Evolutionary conservation across 306 rosid genomes (phyloP), one percentile per base, ranked within the genome.

Genomic region (Quercus robur): DNA sequence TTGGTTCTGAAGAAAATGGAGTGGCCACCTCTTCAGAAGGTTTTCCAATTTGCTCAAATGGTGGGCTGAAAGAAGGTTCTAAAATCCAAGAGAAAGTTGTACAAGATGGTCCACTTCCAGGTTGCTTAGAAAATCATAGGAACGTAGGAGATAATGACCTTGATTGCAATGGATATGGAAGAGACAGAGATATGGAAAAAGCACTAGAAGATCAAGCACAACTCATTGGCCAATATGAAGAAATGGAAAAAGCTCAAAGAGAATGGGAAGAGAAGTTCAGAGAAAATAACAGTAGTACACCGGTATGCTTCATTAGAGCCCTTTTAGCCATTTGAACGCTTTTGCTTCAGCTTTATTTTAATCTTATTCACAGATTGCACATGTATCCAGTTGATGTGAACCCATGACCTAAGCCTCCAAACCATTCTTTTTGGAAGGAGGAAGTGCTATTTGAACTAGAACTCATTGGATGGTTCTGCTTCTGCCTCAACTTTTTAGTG

Each of bases 201-300:
- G 94, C 98, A 72, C 88, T 95, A 74, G 84, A 93, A 82, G 88
- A 84, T 75, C 98, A 85, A 71, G 94, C 91, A 31, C 90, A 87
- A 81, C 98, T 91, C 66, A 88, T 95, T 82, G 95, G 86, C 62
- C 89, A 46, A 74, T 88, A 90, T 85, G 96, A 90, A 89, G 96
- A 90, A 81, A 89, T 95, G 98, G 99, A 93, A 74, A 88, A 90
- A 83, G 95, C 91, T 83, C 98, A 95, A 84, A 89, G 93, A 72
- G 93, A 91, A 67, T 93, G 98, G 98, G 99, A 95, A 86, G 97
- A 95, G 87, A 95, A 90, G 87, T 93, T 81, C 82, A 89, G 93
- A 91, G 99, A 93, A 86, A 91, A 93, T 87, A 89, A 87, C 84
- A 85, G 78, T 81, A 76, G 91, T 75, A 88, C 94, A 78, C 91